Conservation (phyloP, 108 stramenopile species). For the Tribonema minus region DNA sequence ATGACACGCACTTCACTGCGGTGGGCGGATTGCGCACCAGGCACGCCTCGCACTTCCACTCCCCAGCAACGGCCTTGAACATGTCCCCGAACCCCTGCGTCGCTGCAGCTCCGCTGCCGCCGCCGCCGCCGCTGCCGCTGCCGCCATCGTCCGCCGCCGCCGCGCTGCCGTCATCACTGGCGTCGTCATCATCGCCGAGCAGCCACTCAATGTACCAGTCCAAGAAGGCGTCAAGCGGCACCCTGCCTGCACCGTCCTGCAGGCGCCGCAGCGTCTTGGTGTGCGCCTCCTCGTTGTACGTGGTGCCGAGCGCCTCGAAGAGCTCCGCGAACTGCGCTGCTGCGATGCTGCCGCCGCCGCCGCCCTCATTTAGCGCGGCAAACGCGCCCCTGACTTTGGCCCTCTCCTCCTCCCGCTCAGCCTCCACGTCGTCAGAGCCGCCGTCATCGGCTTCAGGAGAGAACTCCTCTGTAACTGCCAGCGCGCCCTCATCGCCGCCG, state of each 20-base stretch:
- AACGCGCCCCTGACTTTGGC: too few species aligned
- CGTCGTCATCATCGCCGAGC: conserved; percentile 73
- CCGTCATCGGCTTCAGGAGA: too few species aligned
- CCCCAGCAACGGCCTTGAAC: conserved; percentile 3
- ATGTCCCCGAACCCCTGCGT: conserved; percentile 5
- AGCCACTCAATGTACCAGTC: conserved; percentile 79
- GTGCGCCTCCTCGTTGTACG: conserved; percentile 77
- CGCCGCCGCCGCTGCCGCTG: too few species aligned
- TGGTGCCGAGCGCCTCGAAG: conserved; percentile 71
- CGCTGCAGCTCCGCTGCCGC: not conserved
- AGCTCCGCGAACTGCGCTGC: conserved; percentile 66
- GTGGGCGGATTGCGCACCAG: conserved; percentile 64
- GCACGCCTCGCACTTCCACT: conserved; percentile 78
- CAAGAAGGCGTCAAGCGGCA: conserved; percentile 68
- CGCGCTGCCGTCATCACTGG: not conserved
- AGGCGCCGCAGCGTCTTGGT: conserved; percentile 57
- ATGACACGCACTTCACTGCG: conserved; percentile 64
- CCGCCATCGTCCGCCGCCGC: not conserved
- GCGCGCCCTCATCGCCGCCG: too few species aligned
- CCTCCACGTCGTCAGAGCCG: not conserved
- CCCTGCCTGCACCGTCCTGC: too few species aligned
- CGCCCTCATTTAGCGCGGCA: not conserved
- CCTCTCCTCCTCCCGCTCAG: conserved; percentile 16
- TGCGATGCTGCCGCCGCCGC: conserved; percentile 37
- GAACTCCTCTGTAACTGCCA: too few species aligned